Base-by-base conservation (phyloP, 2,329 filamentous ascomycete genomes). In the Cordyceps cateniannulata region DNA sequence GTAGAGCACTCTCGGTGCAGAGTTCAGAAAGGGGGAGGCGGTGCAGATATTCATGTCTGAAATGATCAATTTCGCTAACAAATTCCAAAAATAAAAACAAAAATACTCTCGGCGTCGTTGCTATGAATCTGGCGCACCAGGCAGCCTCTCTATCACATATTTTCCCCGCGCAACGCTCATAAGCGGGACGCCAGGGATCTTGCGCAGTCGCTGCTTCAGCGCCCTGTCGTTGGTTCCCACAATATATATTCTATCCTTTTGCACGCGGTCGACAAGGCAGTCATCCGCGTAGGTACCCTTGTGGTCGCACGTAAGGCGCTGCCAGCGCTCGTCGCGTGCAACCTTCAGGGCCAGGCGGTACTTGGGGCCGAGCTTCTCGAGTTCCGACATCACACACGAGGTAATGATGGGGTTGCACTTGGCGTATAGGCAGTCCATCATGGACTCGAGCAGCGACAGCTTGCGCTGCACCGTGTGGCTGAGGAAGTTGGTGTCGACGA, bases 391-490 rank as follows among this genome's bases (percentile, higher is more conserved):
- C 66, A 87, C 87, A 77, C 89, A 82, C 62, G 70, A 79, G 2
- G 92, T 96, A 66, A 98, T 92, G 65, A 95, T 88, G 20, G 92
- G 91, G 24, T 87, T 91, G 72, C 90, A 95, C 69, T 96, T 96
- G 20, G 93, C 93, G 72, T 93, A 96, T 5, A 99, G 82, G 59
- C 90, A 89, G 73, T 97, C 92, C 91, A 97, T 96, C 79, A 97
- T 90, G 3, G 88, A 87, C 63, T 93, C 88, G 22, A 96, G 82
- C 14, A 98, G 79, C 38, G 93, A 91, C 22, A 98, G 84, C 77
- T 99, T 98, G 66, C 89, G 86, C 74, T 93, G 90, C 2, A 98
- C 90, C 0, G 92, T 95, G 75, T 96, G 92, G 44, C 87, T 91
- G 64, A 96, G 82, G 71, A 96, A 96, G 72, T 96, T 96, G 73